Base-by-base conservation (phyloP, 805 yeast species). In the Candida endomychidarum region DNA sequence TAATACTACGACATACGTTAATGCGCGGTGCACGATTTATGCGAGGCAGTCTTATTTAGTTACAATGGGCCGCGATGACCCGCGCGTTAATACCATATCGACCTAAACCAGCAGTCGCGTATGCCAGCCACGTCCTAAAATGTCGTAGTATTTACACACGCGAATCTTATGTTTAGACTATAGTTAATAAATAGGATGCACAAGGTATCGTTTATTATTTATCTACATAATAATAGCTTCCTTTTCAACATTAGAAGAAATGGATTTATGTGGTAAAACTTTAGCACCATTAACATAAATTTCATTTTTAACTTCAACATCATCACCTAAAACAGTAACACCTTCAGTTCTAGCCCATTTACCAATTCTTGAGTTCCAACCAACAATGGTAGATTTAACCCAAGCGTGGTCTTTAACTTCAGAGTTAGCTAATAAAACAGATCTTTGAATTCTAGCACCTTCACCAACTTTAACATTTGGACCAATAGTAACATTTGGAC, bases 341-440 rank as follows among this genome's bases (percentile, higher is more conserved):
- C 96, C 96, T 73, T 93, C 98, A 51, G 93, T 80, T 78, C 99
- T 88, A 51, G 97, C 96, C 99, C 99, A 93, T 72, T 81, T 83
- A 69, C 99, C 99, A 59, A 93, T 91, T 57, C 87, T 86, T 49
- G 96, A 90, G 79, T 89, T 83, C 99, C 99, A 93, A 59, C 99
- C 99, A 53, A 93, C 96, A 69, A 93, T 93, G 59, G 99, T 86
- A 59, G 93, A 86, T 71, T 90, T 90, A 60, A 93, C 93, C 84
- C 93, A 86, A 56, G 99, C 96, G 72, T 93, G 99, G 65, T 89
- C 96, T 74, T 86, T 88, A 66, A 93, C 84, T 60, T 79, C 78
- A 43, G 97, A 89, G 78, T 90, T 86, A 63, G 85, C 80, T 68
- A 93, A 78, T 54, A 93, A 80, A 42, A 95, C 98, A 34, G 96